Conservation (phyloP, 176 grass and related monocot species). For the Leersia perrieri region DNA sequence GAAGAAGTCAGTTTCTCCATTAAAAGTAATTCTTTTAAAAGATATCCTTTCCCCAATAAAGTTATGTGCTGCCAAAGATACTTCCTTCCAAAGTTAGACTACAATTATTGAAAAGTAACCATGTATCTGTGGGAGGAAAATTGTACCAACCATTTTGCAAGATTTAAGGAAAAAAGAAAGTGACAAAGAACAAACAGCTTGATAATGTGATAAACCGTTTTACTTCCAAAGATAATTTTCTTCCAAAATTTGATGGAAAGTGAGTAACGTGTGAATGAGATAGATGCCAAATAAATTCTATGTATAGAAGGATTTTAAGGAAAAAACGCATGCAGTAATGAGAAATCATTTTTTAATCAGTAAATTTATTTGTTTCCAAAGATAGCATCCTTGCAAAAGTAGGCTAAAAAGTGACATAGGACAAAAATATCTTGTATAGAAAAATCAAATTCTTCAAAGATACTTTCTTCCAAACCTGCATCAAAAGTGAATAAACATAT, state of each 20-base stretch:
- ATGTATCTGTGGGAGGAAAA: not conserved
- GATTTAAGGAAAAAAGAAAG: not conserved
- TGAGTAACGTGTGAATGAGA: not conserved
- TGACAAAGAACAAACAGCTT: not conserved
- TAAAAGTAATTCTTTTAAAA: not conserved
- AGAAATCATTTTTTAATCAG: not conserved
- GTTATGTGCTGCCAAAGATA: not conserved
- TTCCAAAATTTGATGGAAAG: not conserved
- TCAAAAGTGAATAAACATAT: too few relatives aligned
- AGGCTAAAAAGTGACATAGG: too few relatives aligned
- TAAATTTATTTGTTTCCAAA: not conserved
- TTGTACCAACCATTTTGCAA: not conserved
- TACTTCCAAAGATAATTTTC: not conserved
- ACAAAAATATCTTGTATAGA: too few relatives aligned
- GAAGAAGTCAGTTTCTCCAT: not conserved
- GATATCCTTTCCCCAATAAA: not conserved
- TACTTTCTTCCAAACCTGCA: too few relatives aligned
- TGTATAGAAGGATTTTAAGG: not conserved
- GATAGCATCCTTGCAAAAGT: not conserved
- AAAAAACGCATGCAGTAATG: not conserved
- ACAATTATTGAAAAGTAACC: not conserved
- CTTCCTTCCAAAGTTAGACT: not conserved
- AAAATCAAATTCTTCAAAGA: too few relatives aligned
- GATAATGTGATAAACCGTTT: too few relatives aligned
- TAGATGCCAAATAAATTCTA: too few relatives aligned